Base-by-base conservation (phyloP, 345 rosid species). In the Cardamine chenopodiifolia region DNA sequence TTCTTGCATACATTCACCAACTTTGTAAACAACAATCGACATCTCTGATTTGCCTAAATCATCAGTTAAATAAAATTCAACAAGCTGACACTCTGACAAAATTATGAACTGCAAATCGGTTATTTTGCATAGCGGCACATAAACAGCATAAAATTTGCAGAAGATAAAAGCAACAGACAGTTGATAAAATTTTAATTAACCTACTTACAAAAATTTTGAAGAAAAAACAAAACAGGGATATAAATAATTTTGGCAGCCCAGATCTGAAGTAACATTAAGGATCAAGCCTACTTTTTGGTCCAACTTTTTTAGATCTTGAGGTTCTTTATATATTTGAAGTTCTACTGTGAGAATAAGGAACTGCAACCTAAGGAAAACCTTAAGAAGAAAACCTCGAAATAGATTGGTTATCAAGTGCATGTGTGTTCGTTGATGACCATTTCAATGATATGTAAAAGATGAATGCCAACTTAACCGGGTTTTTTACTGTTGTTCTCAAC, bases 1-100 rank as follows among this genome's bases (percentile, higher is more conserved):
- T 67, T 96, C 99, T 90, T 89, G 98, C 98, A 92, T 90, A 80
- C 98, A 96, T 85, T 92, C 99, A 39, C 99, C 97, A 77, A 89
- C 98, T 87, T 96, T 96, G 77, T 96, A 96, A 77, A 89, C 85
- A 78, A 95, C 93, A 64, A 85, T 80, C 39, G 92, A 81, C 68
- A 90, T 82, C 86, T 96, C 99, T 40, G 95, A 56, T 86, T 96
- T 96, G 40, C 98, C 97, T 95, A 87, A 66, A 86, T 58, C 71
- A 82, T 67, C 82, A 86, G 75, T 65, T 80, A 15, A 57, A 44
- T 68, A 19, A 55, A 53, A 59, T 71, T 59, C 48, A 56, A 70
- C 62, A 42, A 29, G 25, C 47, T n/a, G 52, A 53, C 20, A 28
- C 49, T 66, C 62, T 29, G 26, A 75, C 69, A 55, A 53, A 31